Evolutionary conservation across 75 land plant genomes (phyloP), one percentile per base, ranked within the genome.

Genomic region (Selaginella tamariscina): DNA sequence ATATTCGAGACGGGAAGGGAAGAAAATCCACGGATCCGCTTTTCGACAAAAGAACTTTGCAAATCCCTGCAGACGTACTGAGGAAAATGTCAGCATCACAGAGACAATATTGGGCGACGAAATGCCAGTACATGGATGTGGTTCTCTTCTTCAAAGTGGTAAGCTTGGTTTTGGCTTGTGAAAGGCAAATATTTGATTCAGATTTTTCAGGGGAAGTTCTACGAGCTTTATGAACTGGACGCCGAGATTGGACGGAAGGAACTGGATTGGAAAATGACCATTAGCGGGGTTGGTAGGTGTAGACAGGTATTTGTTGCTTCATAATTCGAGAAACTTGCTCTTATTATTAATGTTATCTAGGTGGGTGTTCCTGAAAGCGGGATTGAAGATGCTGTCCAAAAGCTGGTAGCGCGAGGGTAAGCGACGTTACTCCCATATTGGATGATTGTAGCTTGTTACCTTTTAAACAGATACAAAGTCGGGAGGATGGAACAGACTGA

Each of bases 81-180:
- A 76, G 78, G 63, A 86, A 83, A 73, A 86, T 92, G 88, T 75
- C 97, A 31, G 89, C 97, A n/a, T 79, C 89, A 55, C 97, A 92
- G 56, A 88, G 76, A 64, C 97, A 92, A 68, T 92, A 92, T 67
- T 92, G 97, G 97, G 71, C 68, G 49, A 75, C 73, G 28, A 92
- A 92, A 80, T 56, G 86, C 39, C 82, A 84, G 67, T 92, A 92
- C 69, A 92, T 92, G 97, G 97, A 92, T 70, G 80, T 87, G 27
- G 68, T 92, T 30, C 83, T 92, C 29, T 92, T 92, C 65, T 92
- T 92, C 72, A 92, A 92, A 92, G 97, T 92, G 82, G 97, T 92
- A 68, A 33, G 75, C 65, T 31, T 39, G 28, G 21, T 15, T 5
- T 39, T n/a, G n/a, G n/a, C n/a, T n/a, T n/a, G n/a, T n/a, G n/a